These are phyloP conservation scores for Xylaria sp. DNA, from an alignment of 2,329 filamentous ascomycete genomes.

Conservation along the genomic window DNA sequence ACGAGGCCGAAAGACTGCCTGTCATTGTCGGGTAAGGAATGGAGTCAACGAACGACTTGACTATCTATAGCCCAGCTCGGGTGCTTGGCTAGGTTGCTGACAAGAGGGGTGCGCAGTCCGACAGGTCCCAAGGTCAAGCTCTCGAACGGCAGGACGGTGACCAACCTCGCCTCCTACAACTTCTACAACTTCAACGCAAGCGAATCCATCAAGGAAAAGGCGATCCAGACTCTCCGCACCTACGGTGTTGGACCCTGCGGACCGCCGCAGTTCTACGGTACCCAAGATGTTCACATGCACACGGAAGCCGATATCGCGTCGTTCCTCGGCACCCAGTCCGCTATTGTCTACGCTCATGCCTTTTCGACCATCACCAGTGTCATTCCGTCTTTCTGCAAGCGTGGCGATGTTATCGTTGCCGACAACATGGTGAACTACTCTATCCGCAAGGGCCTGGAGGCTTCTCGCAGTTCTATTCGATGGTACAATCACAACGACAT, in stretches of 20 bases:
- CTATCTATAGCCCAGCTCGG: background rate
- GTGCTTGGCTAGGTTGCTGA: conserved; percentile 1
- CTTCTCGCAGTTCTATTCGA: conserved; percentile 80
- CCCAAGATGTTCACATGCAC: conserved; percentile 96
- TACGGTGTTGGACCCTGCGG: conserved; percentile 97
- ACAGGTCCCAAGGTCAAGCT: conserved; percentile 89
- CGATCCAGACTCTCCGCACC: conserved; percentile 84
- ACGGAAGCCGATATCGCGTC: conserved; percentile 89
- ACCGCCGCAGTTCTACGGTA: conserved; percentile 96
- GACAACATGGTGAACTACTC: conserved; percentile 91
- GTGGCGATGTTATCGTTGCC: conserved; percentile 93
- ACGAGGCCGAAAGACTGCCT: conserved; percentile 77
- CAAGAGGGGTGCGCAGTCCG: conserved; percentile 48
- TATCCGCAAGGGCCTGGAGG: conserved; percentile 89
- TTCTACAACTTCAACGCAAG: conserved; percentile 97
- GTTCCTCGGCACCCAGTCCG: conserved; percentile 79
- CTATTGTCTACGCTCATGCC: conserved; percentile 92
- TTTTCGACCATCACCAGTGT: conserved; percentile 97
- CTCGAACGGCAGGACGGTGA: conserved; percentile 80
- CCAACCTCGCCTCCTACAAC: conserved; percentile 91
- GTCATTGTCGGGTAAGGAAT: conserved; percentile 73
- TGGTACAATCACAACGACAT: conserved; percentile 98
- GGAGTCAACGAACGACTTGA: background rate
- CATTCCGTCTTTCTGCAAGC: conserved; percentile 93
- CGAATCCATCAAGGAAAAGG: conserved; percentile 89